phyloP scores from a whole-genome alignment of 2,329 filamentous ascomycete species.

The Trichoderma breve region DNA sequence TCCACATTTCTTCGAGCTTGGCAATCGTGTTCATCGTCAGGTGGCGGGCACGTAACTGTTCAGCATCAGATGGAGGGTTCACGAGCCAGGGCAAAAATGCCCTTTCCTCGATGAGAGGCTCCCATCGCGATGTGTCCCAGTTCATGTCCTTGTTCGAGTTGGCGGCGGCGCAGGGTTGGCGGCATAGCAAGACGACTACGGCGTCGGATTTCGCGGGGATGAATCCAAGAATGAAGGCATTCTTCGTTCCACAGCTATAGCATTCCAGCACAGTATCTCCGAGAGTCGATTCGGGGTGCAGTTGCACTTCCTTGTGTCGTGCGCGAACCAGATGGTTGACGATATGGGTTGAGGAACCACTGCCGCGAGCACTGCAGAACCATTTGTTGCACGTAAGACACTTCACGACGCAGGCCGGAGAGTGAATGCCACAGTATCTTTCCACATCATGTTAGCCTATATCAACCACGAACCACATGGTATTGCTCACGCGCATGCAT shows the following conservation, averaged over 20 bases:
- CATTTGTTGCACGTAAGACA: constrained; percentile 95
- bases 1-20: constrained; percentile 97
- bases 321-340: constrained; percentile 97
- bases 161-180: constrained; percentile 91
- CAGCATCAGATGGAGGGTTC: constrained; percentile 81
- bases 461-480: constrained; percentile 8
- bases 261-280: constrained; percentile 97
- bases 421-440: constrained; percentile 97
- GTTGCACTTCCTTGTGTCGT: constrained; percentile 96
- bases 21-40: constrained; percentile 92
- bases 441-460: constrained; percentile 28
- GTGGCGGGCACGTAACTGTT: constrained; percentile 92
- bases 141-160: constrained; percentile 99
- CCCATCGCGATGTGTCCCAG: constrained; percentile 98
- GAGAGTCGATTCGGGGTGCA: constrained; percentile 88
- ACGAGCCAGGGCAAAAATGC: constrained; percentile 96
- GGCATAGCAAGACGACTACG: constrained; percentile 92
- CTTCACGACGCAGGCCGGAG: constrained; percentile 91
- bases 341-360: constrained; percentile 94
- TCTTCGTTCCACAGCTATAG: constrained; percentile 99
- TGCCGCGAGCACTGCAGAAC: constrained; percentile 98
- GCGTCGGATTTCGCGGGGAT: constrained; percentile 98
- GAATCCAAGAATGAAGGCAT: constrained; percentile 95
- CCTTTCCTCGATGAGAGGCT: constrained; percentile 93
- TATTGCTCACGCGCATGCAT: constrained; percentile 85